phyloP scores from a whole-genome alignment of 495 filamentous ascomycete species.

The Podospora anserina region DNA sequence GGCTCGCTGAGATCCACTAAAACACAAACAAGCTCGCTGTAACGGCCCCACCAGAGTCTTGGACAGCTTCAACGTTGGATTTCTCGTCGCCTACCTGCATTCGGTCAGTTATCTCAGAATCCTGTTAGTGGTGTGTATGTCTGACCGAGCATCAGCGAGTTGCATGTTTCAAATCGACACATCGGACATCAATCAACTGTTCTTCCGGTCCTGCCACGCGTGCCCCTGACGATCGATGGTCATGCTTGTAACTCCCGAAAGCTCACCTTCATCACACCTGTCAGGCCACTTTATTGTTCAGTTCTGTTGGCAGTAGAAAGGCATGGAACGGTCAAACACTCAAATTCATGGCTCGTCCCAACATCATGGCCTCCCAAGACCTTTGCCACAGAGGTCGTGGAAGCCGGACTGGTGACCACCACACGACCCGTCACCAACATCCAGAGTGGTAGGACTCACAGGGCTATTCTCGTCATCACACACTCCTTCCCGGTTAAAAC shows the following conservation, averaged over 20 bases:
- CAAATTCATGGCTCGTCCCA: neutral
- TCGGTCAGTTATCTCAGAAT: neutral
- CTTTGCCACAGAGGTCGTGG: neutral
- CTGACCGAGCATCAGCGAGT: neutral
- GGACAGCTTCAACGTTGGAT: neutral
- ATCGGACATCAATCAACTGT: conserved; percentile 1
- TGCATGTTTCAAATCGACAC: conserved; percentile 10
- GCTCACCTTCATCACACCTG: too few relatives aligned
- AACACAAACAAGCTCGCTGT: neutral
- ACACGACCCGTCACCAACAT: neutral
- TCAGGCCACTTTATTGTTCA: neutral
- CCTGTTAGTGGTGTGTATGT: neutral
- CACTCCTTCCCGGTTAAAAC: neutral
- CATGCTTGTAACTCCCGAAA: too few relatives aligned
- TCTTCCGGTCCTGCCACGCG: neutral
- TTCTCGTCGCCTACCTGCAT: neutral
- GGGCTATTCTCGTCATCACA: conserved; percentile 8
- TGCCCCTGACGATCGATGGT: neutral
- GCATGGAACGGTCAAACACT: neutral
- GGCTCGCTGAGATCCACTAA: neutral
- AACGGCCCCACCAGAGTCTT: neutral
- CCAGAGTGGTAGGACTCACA: neutral
- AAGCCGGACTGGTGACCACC: neutral
- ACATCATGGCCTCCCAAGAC: neutral
- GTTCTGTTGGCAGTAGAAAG: neutral